Evolutionary conservation across 441 rosid genomes (phyloP).

Genomic region (Manihot esculenta): DNA sequence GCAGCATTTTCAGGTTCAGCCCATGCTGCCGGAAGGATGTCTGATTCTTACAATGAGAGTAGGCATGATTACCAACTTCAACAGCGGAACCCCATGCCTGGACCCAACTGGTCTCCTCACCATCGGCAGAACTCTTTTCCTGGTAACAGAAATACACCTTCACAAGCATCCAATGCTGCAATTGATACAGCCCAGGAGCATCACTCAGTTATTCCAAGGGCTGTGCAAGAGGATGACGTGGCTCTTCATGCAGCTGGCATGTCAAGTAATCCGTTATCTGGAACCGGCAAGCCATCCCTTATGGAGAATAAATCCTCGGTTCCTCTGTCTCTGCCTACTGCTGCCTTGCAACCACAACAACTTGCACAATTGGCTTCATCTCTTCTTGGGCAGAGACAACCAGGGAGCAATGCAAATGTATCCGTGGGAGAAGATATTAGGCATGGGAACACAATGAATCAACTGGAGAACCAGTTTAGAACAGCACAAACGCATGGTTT

Average conservation of each 20-base stretch:
- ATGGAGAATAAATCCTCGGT: constrained; percentile 24
- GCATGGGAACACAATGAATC: constrained; percentile 34
- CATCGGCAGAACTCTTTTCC: constrained; percentile 37
- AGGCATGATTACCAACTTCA: constrained; percentile 42
- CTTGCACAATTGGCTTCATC: constrained; percentile 74
- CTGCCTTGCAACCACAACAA: constrained; percentile 64
- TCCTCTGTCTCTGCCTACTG: constrained; percentile 33
- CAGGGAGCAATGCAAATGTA: constrained; percentile 37
- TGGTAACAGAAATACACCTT: constrained; percentile 35
- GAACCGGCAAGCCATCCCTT: constrained; percentile 21
- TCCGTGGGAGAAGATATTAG: constrained; percentile 35
- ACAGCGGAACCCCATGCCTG: constrained; percentile 31
- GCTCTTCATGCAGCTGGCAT: constrained; percentile 29
- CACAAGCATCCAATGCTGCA: constrained; percentile 34
- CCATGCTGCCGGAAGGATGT: constrained; percentile 33
- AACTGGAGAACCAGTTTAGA: constrained; percentile 33
- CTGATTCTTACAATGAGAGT: constrained; percentile 42
- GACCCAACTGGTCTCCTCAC: constrained; percentile 49
- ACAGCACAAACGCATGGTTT: constrained; percentile 45
- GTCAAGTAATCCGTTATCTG: constrained; percentile 34
- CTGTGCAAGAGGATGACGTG: constrained; percentile 37
- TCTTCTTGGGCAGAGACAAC: constrained; percentile 59
- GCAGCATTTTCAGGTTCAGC: constrained; percentile 35
- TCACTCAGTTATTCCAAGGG: constrained; percentile 34
- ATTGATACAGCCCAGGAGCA: constrained; percentile 41